Percentiles rank a stretch among this genome's conserved stretches.
These are phyloP conservation scores for Amesomyces nigricolor DNA, from an alignment of 2,329 filamentous ascomycete species.

Conservation along the genomic window DNA sequence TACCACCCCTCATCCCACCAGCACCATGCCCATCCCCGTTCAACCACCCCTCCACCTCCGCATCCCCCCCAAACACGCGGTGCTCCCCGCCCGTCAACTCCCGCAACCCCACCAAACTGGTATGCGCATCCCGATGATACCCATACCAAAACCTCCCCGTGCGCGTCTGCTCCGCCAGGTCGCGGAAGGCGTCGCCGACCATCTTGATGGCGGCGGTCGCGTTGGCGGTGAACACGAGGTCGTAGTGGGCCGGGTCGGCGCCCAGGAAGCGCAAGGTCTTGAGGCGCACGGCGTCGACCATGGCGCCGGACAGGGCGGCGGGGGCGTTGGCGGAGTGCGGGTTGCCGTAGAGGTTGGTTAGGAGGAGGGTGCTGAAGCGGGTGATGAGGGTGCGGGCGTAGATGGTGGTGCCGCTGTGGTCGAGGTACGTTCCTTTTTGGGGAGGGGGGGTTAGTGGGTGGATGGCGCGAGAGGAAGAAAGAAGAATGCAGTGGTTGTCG, in stretches of 20 bases:
- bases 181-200: slow-evolving; percentile 52
- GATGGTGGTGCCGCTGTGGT: slow-evolving; percentile 53
- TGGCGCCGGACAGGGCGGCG: slow-evolving; percentile 50
- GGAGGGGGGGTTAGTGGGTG: slow-evolving; percentile 13
- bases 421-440: slow-evolving; percentile 46
- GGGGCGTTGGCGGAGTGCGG: slow-evolving; percentile 60
- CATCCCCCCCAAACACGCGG: slow-evolving; percentile 57
- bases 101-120: slow-evolving; percentile 62
- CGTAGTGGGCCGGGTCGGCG: slow-evolving; percentile 53
- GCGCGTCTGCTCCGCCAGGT: slow-evolving; percentile 44
- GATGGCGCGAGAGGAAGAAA: not conserved
- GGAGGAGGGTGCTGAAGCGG: slow-evolving; percentile 50
- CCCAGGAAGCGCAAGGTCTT: slow-evolving; percentile 53
- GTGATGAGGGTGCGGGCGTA: slow-evolving; percentile 54
- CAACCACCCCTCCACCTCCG: slow-evolving; percentile 43
- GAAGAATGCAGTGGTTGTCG: too few relatives aligned
- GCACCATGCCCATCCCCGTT: slow-evolving; percentile 11
- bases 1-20: not conserved
- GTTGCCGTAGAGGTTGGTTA: slow-evolving; percentile 58
- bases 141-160: slow-evolving; percentile 50
- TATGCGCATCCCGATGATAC: slow-evolving; percentile 57
- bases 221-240: slow-evolving; percentile 58
- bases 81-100: slow-evolving; percentile 54
- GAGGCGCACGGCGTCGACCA: slow-evolving; percentile 51
- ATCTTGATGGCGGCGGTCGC: slow-evolving; percentile 59